Evolutionary conservation across 2,329 filamentous ascomycete species (phyloP), one percentile per base, ranked within the genome.

Genomic region (Colletotrichum sp.): DNA sequence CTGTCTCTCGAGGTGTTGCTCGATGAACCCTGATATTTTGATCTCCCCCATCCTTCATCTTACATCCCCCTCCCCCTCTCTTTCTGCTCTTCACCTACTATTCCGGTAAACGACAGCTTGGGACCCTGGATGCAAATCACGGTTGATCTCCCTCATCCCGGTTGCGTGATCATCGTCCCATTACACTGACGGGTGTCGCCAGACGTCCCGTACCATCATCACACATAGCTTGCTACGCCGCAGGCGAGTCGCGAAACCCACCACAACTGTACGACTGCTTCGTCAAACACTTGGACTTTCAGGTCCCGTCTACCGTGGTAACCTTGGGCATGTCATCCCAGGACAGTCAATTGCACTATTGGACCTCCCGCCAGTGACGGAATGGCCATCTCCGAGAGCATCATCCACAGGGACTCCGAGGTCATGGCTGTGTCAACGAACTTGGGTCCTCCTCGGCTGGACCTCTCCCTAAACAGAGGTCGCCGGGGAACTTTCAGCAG

Each of bases 401-500:
- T 39, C 30, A 18, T 67, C 52, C 49, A n/a, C 24, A 52, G 36
- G 39, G 34, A 69, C 15, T 55, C 55, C 59, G 76, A 77, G 66
- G 77, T 78, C 30, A 73, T 75, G 65, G 62, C 77, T 16, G 72
- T 75, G 39, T 77, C 77, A 24, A 72, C 76, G 13, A 62, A 68
- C 18, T 62, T 69, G 15, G 77, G 72, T 15, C 75, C 77, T 10
- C 77, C 72, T 5, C 68, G 76, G 28, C 72, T 78, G 30, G 76
- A 78, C 59, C 65, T 78, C 9, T 49, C 69, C 16, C 65, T 75
- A 36, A 44, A 30, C 36, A 49, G 36, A 36, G 62, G 71, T 55
- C 71, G 72, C n/a, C 66, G 71, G 18, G 75, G 75, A 26, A 77
- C 71, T 9, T 77, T 78, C 52, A 72, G 67, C 49, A 72, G 72